Base-by-base conservation (phyloP, 2,329 filamentous ascomycete species). In the Fusarium ambrosium region DNA sequence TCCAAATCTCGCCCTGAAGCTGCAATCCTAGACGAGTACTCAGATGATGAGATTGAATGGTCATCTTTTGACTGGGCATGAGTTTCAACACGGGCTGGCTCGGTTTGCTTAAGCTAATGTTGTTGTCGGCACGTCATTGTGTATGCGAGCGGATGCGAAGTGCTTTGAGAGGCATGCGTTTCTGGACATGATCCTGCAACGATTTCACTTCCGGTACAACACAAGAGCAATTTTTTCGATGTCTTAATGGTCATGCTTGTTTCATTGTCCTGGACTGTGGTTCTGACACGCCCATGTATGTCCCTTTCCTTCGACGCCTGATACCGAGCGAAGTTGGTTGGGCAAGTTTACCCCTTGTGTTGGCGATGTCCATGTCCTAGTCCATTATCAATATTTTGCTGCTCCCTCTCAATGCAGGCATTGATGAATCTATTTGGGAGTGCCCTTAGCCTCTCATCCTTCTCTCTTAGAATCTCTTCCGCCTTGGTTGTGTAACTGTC, bases 351-450 rank as follows among this genome's bases (percentile, higher is more conserved):
- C 3, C 32, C 61, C 18, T 63, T 53, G 16, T 53, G 20, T 2
- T 64, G 48, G 6, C 36, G 20, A 13, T 68, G 60, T 1, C 65
- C 59, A 59, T 68, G 51, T 9, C 51, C 65, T 14, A 64, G 32
- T 14, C 65, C 60, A 18, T 29, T 27, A 6, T 39, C 39, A 8
- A 64, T 32, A 13, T 68, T 59, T 1, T 13, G 37, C 24, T 20
- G 22, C 11, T 55, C 58, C 29, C 58, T 62, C 9, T 45, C 37
- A 1, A 64, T 14, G 6, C 48, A 60, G 4, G 39, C 34, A 5
- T 63, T 22, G 10, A 64, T 71, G 20, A 68, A 68, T 18, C 8
- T 61, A 18, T 9, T 2, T n/a, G 60, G 61, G 4, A 68, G 37
- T 3, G 5, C 10, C 13, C 20, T 11, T 9, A 59, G 14, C 14